phyloP scores from a whole-genome alignment of 2,329 filamentous ascomycete genomes.

The Purpureocillium takamizusanense region DNA sequence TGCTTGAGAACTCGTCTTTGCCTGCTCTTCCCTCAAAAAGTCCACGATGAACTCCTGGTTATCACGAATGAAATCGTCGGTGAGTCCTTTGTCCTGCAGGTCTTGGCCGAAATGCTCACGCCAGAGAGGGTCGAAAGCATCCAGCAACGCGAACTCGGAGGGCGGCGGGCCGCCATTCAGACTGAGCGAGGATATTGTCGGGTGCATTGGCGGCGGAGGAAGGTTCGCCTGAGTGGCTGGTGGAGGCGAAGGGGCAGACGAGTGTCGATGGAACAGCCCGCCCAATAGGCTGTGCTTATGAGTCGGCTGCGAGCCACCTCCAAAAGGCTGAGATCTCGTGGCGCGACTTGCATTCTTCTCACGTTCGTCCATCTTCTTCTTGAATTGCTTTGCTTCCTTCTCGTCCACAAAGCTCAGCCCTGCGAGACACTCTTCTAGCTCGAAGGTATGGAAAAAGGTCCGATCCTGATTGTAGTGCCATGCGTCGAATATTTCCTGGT shows the following conservation, averaged over 20 bases:
- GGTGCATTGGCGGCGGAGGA: conserved; percentile 24
- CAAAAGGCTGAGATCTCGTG: conserved; percentile 71
- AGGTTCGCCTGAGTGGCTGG: conserved; percentile 42
- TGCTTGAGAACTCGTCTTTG: conserved; percentile 18
- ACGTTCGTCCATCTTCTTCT: conserved; percentile 93
- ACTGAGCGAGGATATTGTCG: conserved; percentile 33
- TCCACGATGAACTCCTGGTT: conserved; percentile 62
- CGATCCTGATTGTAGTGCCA: conserved; percentile 96
- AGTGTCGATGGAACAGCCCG: conserved; percentile 54
- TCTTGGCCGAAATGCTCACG: conserved; percentile 58
- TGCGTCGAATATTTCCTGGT: conserved; percentile 93
- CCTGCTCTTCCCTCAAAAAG: conserved; percentile 51
- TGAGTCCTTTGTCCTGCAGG: conserved; percentile 52
- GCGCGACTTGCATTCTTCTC: conserved; percentile 93
- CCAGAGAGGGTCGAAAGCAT: conserved; percentile 57
- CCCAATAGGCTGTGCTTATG: conserved; percentile 43
- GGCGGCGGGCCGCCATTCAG: conserved; percentile 32
- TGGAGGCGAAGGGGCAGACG: conserved; percentile 47
- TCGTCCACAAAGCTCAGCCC: conserved; percentile 91
- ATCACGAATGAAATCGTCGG: conserved; percentile 57
- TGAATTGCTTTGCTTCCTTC: conserved; percentile 93
- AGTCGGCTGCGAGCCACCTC: conserved; percentile 33
- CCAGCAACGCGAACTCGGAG: conserved; percentile 53
- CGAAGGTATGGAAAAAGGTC: conserved; percentile 96
- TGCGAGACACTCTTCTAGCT: conserved; percentile 85